Conservation (phyloP, 2,329 filamentous ascomycete species). For the Bipolaris victoriae region DNA sequence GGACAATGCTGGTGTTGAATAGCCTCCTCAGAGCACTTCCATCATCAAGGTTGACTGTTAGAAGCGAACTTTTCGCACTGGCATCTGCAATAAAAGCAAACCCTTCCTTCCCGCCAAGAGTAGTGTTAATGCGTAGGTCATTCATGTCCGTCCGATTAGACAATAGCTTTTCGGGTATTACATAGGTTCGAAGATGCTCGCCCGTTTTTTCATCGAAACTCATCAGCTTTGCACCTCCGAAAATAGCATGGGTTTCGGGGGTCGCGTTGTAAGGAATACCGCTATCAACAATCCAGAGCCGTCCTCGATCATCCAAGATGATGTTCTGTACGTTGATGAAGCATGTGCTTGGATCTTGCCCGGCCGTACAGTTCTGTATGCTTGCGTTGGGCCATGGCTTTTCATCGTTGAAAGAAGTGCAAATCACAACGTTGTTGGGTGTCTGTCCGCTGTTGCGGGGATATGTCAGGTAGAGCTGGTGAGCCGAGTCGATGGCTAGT, state of each 20-base stretch:
- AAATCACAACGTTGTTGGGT: constrained; percentile 49
- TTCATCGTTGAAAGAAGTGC: constrained; percentile 49
- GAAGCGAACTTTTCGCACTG: constrained; percentile 45
- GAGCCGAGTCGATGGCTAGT: constrained; percentile 47
- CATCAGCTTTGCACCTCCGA: constrained; percentile 53
- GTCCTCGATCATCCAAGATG: constrained; percentile 49
- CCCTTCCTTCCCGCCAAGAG: constrained; percentile 45
- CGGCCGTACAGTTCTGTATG: constrained; percentile 50
- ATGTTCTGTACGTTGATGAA: constrained; percentile 56
- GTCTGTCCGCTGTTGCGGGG: constrained; percentile 49
- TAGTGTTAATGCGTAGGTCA: constrained; percentile 54
- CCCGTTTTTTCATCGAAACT: constrained; percentile 47
- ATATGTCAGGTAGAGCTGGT: constrained; percentile 53
- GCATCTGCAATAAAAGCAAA: constrained; percentile 54
- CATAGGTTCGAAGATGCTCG: constrained; percentile 46
- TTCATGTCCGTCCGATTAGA: constrained; percentile 50
- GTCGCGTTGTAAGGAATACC: constrained; percentile 45
- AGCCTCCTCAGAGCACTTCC: constrained; percentile 47
- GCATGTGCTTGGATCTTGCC: constrained; percentile 50
- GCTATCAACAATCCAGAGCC: constrained; percentile 52
- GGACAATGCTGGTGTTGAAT: constrained; percentile 46
- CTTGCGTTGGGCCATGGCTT: constrained; percentile 50
- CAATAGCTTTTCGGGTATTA: constrained; percentile 45
- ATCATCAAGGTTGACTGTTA: constrained; percentile 50
- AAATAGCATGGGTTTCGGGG: constrained; percentile 31